A percentile compares a stretch with the other conserved stretches of the same genome.
phyloP scores from a whole-genome alignment of 305 asterid genomes.

The Solanum hybrid region DNA sequence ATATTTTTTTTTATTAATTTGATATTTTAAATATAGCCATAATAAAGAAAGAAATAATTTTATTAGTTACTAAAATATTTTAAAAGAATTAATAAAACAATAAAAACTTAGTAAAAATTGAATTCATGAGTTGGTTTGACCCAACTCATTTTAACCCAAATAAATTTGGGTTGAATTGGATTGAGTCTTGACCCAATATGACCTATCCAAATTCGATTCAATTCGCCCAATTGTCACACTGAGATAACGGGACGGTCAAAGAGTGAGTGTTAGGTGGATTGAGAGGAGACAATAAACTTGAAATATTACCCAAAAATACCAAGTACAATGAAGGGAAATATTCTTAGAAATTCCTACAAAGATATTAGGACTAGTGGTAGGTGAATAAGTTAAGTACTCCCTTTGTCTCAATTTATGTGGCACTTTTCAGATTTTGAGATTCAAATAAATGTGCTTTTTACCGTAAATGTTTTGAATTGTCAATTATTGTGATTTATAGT shows the following conservation, averaged over 20 bases:
- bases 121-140: background rate
- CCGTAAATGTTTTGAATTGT: too few species aligned
- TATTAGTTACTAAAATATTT: background rate
- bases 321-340: background rate
- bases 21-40: too few species aligned
- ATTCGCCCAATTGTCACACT: background rate
- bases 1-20: too few species aligned
- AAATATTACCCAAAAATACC: background rate
- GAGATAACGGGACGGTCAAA: too few species aligned
- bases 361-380: background rate
- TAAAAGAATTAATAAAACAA: background rate
- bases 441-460: too few species aligned
- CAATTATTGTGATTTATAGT: background rate
- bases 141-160: background rate
- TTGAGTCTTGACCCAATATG: too few species aligned
- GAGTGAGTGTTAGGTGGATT: too few species aligned
- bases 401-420: too few species aligned
- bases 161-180: too few species aligned
- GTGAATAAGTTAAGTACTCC: background rate
- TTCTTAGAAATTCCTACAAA: background rate
- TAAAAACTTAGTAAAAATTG: too few species aligned
- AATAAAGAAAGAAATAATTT: too few species aligned
- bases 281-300: background rate
- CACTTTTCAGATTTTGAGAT: background rate
- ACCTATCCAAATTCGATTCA: too few species aligned